Evolutionary conservation across 1,284 basidiomycete species (phyloP).

Genomic region (Boletus holoroseus): DNA sequence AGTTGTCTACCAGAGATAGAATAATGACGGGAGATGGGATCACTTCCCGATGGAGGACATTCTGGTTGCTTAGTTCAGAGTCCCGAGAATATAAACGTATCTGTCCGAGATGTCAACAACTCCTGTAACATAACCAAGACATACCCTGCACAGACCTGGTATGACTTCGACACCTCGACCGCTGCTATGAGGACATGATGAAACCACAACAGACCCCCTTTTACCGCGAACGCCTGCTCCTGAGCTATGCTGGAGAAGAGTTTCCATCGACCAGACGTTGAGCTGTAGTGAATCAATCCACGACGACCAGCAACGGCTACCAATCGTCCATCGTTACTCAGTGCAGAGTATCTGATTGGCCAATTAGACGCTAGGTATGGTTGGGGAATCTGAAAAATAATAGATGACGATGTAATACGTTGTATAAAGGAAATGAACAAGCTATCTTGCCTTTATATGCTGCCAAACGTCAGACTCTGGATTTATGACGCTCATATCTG

Average conservation of each 20-base stretch:
- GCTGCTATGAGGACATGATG: slow-evolving; percentile 93
- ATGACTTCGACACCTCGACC: slow-evolving; percentile 74
- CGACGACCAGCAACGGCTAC: slow-evolving; percentile 91
- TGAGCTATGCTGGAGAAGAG: slow-evolving; percentile 79
- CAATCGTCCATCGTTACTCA: slow-evolving; percentile 87
- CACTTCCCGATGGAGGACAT: slow-evolving; percentile 80
- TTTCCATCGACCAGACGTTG: slow-evolving; percentile 94
- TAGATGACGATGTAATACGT: neutral
- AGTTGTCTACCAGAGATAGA: slow-evolving; percentile 91
- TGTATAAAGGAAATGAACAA: neutral
- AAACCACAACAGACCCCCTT: slow-evolving; percentile 95
- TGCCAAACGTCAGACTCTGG: slow-evolving; percentile 99
- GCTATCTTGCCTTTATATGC: slow-evolving; percentile 69
- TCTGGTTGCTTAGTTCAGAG: slow-evolving; percentile 80
- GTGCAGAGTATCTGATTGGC: slow-evolving; percentile 90
- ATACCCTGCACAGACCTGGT: slow-evolving; percentile 53
- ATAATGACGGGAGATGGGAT: slow-evolving; percentile 76
- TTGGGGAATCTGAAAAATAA: slow-evolving; percentile 66
- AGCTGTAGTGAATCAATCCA: slow-evolving; percentile 92
- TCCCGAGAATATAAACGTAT: slow-evolving; percentile 96
- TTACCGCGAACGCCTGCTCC: slow-evolving; percentile 84
- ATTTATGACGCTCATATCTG: slow-evolving; percentile 97
- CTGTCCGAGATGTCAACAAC: slow-evolving; percentile 30
- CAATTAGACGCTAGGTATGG: slow-evolving; percentile 87
- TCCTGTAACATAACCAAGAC: neutral